Conservation (phyloP, 2,329 filamentous ascomycete genomes). For the Alternaria brassicae region DNA sequence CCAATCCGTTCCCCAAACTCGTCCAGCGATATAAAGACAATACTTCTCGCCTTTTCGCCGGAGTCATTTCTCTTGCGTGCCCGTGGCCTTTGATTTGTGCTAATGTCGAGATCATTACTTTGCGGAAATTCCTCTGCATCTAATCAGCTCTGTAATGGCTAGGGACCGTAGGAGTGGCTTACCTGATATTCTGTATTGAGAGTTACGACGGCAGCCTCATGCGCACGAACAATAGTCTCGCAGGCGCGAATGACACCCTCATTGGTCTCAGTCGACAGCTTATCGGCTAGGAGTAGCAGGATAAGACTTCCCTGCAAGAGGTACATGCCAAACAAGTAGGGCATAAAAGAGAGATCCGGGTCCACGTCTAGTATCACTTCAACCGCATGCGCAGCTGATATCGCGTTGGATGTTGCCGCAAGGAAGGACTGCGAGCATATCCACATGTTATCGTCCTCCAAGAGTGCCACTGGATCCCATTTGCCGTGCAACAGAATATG, state of each 20-base stretch:
- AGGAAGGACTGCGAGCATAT: constrained; percentile 89
- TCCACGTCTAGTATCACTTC: constrained; percentile 87
- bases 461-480: constrained; percentile 89
- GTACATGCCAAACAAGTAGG: constrained; percentile 95
- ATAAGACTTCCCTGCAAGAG: constrained; percentile 88
- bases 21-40: constrained; percentile 64
- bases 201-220: constrained; percentile 95
- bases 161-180: not conserved
- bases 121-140: constrained; percentile 61
- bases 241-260: constrained; percentile 85
- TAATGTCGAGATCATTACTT: constrained; percentile 57
- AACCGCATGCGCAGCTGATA: constrained; percentile 86
- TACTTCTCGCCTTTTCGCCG: constrained; percentile 54
- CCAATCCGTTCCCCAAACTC: constrained; percentile 51
- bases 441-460: constrained; percentile 93
- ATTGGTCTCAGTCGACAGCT: constrained; percentile 82
- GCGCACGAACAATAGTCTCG: constrained; percentile 89
- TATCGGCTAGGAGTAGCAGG: constrained; percentile 85
- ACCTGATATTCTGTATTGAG: constrained; percentile 94
- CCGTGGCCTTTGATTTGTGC: constrained; percentile 49
- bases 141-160: constrained; percentile 7
- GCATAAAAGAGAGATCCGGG: constrained; percentile 92
- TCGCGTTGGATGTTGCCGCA: constrained; percentile 84
- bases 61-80: constrained; percentile 47
- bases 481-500: constrained; percentile 89